Conservation (phyloP, 2,329 filamentous ascomycete species). For the Diaporthe velutina region DNA sequence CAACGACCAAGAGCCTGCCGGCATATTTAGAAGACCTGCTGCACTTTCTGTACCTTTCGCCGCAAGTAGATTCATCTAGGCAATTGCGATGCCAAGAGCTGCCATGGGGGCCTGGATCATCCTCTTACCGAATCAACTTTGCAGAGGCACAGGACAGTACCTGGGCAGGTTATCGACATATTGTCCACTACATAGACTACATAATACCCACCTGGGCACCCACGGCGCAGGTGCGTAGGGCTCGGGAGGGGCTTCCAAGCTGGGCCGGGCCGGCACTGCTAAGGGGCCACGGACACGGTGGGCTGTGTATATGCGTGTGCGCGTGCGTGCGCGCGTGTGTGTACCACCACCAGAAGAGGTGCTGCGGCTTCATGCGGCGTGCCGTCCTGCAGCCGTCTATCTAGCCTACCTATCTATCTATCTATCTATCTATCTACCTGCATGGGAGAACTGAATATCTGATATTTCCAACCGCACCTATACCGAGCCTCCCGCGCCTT, state of each 20-base stretch:
- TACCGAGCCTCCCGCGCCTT: neutral
- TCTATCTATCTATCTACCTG: conserved; percentile 1
- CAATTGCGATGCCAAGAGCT: neutral
- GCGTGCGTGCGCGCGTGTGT: neutral
- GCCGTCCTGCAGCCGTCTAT: conserved; percentile 23
- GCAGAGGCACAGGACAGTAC: neutral
- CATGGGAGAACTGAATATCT: conserved; percentile 7
- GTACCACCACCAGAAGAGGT: conserved; percentile 3
- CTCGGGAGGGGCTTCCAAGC: conserved; percentile 4
- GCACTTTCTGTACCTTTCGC: neutral
- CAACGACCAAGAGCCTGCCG: conserved; percentile 5
- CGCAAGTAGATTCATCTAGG: neutral
- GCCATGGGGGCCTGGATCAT: neutral
- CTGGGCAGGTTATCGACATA: neutral
- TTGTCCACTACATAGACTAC: neutral
- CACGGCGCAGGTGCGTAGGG: neutral
- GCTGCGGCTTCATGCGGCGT: conserved; percentile 22
- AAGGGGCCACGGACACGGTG: neutral
- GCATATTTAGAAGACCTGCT: neutral
- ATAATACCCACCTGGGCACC: neutral
- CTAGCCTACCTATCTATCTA: neutral
- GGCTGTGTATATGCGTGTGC: neutral
- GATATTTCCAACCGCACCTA: neutral
- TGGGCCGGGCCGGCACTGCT: neutral
- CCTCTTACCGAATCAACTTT: neutral